phyloP scores from a whole-genome alignment of 257 asterid species.

The Cinchona pubescens region DNA sequence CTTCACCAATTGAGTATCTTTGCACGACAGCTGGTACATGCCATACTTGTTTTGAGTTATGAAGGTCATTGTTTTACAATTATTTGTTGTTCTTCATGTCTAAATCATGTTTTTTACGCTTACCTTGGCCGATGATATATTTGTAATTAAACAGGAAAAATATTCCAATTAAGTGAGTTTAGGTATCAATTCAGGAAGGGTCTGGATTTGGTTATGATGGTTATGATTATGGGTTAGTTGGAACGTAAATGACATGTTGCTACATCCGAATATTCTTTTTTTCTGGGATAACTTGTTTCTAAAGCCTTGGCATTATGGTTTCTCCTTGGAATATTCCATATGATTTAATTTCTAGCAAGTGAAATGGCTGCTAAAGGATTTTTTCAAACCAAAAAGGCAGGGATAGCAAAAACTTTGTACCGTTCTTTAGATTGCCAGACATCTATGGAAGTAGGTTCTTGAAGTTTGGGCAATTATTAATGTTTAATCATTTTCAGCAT shows the following conservation, averaged over 20 bases:
- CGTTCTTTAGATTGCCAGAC: background rate
- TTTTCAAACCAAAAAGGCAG: background rate
- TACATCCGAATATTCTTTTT: no score
- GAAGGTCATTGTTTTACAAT: slow-evolving; percentile 22
- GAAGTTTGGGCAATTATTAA: background rate
- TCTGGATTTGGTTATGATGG: background rate
- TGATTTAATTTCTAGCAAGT: background rate
- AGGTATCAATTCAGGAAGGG: background rate
- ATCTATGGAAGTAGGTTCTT: background rate
- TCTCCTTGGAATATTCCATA: background rate
- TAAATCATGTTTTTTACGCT: background rate
- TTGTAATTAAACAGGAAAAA: background rate
- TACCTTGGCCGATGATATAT: background rate
- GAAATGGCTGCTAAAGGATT: background rate
- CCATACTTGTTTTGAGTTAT: slow-evolving; percentile 34
- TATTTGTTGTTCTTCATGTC: slow-evolving; percentile 12
- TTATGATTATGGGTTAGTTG: background rate
- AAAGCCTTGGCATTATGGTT: background rate
- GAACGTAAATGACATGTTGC: background rate
- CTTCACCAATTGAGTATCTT: slow-evolving; percentile 74
- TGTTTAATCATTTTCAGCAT: background rate
- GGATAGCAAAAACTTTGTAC: background rate
- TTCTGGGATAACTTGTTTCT: background rate
- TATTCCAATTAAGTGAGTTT: background rate
- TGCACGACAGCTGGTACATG: slow-evolving; percentile 94